Evolutionary conservation across 208 protist species (phyloP), one percentile per base, ranked within the genome.

Genomic region (Acanthamoeba divionensis): DNA sequence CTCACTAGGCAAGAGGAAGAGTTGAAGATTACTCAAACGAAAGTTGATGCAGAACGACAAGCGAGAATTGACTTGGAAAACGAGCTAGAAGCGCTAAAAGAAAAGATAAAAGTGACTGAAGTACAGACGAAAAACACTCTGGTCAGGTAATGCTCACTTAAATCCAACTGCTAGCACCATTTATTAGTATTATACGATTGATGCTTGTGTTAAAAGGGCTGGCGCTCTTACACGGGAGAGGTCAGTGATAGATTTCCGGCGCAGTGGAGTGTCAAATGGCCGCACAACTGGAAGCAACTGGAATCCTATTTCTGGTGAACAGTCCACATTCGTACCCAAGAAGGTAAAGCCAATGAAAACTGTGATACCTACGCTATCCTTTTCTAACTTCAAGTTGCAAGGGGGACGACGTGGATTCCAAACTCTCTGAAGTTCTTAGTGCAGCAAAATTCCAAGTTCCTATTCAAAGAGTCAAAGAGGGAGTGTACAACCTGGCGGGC

Each of bases 91-190:
- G 75, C 18, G 33, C 75, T 85, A 26, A 26, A 38, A 24, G 67
- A 79, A 29, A 79, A 79, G 67, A 79, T 79, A 13, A 38, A 47
- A 38, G 55, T 79, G 67, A 79, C 67, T 47, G 67, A 79, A 15
- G 55, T 79, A 6, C 67, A 79, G 18, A 79, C 67, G 44, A 52
- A 57, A 29, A 79, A 47, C 67, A 79, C 44, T 29, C 67, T 79
- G 44, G 36, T 5, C 36, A 38, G 67, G 67, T 79, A 79, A n/a
- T n/a, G n/a, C n/a, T n/a, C n/a, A n/a, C n/a, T n/a, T n/a, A n/a
- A n/a, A n/a, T n/a, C n/a, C n/a, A n/a, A n/a, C n/a, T n/a, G n/a
- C n/a, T n/a, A n/a, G n/a, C n/a, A n/a, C n/a, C n/a, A n/a, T n/a
- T n/a, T n/a, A n/a, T n/a, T n/a, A n/a, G n/a, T n/a, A n/a, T n/a